Evolutionary conservation across 257 asterid species (phyloP), one percentile per base, ranked within the genome.

Genomic region (Solanum clarkiae): DNA sequence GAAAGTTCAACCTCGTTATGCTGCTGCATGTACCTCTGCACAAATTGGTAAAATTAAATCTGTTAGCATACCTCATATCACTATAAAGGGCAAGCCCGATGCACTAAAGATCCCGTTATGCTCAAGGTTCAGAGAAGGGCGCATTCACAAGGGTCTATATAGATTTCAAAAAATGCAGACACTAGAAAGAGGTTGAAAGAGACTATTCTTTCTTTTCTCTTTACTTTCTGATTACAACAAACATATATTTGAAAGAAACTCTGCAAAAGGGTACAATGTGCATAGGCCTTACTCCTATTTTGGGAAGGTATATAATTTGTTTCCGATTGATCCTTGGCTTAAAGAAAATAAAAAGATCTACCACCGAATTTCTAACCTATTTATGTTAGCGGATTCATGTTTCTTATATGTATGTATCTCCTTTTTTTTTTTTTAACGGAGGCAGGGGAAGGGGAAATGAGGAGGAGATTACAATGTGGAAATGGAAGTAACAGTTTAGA

Each of bases 1-100:
- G 99, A 96, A 84, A 96, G 99, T 85, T 95, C 98, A 89, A 96
- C 95, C 92, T 96, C 99, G 71, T 91, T 88, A 88, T 96, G 96
- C 87, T 95, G 98, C 86, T 96, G 98, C 68, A 96, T 92, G 90
- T 95, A 96, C 92, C 95, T 92, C 99, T 96, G 94, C 86, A 86
- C 17, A 57, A 55, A 75, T 59, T 29, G 83, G 75, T 10, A 20
- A 68, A 77, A 84, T 22, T 36, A 29, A 49, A 42, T 29, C 49
- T 45, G 54, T 81, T 32, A n/a, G 42, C 81, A 47, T 45, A 10
- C 75, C 8, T 32, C 36, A 16, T 17, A 59, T 81, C 14, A 22
- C 22, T 81, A 81, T 6, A n/a, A 0, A 36, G 42, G 7, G 6
- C 42, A 36, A 36, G 42, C 1, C 1, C 40, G 6, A 4, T 4